Percentiles rank a stretch among this genome's conserved stretches.
These are phyloP conservation scores for Pseudogymnoascus sp. DNA, from an alignment of 2,329 filamentous ascomycete species.

Conservation along the genomic window DNA sequence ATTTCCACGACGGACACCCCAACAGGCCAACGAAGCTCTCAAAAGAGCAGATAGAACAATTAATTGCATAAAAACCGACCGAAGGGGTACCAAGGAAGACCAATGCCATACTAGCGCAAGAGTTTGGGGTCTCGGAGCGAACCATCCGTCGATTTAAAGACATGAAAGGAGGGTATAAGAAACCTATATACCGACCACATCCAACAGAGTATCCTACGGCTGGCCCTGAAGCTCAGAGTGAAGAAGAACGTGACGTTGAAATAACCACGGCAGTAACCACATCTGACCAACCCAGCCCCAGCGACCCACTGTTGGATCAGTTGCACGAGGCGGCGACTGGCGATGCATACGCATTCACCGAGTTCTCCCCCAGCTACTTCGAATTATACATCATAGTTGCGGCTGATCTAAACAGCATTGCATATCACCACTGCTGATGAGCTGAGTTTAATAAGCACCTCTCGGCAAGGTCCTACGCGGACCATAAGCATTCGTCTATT, in stretches of 20 bases:
- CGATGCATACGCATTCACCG: not conserved
- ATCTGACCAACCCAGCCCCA: not conserved
- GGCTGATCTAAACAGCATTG: not conserved
- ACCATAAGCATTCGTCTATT: not conserved
- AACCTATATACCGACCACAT: not conserved
- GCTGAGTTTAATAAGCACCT: not conserved
- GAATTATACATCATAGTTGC: not conserved
- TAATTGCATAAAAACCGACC: not conserved
- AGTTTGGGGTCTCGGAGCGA: not conserved
- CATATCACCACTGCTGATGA: not conserved
- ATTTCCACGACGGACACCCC: conserved; percentile 2
- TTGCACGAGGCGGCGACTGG: not conserved
- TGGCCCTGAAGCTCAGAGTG: not conserved
- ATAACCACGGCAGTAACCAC: not conserved
- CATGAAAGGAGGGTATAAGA: not conserved
- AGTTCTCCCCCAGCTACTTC: not conserved
- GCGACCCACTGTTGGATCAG: not conserved
- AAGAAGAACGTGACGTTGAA: not conserved
- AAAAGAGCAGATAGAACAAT: not conserved
- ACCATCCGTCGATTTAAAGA: not conserved
- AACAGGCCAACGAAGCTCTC: not conserved
- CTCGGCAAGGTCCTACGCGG: not conserved
- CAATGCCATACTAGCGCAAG: not conserved
- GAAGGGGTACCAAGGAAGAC: not conserved
- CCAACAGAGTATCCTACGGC: not conserved